Conservation (phyloP, 345 rosid genomes). For the Euphorbia tirucalli region DNA sequence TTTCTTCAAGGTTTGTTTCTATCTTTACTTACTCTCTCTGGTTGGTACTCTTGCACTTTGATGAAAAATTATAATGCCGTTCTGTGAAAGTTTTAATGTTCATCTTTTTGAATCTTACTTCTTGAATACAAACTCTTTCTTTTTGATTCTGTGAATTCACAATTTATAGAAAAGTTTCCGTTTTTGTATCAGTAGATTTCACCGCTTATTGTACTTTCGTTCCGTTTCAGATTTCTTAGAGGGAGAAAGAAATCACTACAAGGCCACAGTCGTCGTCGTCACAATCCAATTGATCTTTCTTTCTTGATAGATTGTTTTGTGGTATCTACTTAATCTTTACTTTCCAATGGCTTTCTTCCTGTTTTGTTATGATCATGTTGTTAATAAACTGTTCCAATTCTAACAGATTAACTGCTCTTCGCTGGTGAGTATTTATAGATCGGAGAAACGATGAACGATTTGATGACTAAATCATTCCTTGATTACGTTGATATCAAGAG, state of each 20-base stretch:
- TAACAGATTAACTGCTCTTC: background rate
- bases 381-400: background rate
- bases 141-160: background rate
- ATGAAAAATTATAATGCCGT: too few relatives aligned
- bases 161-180: background rate
- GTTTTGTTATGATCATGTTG: too few relatives aligned
- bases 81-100: background rate
- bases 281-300: background rate
- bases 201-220: background rate
- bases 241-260: background rate
- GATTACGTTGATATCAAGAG: conserved; percentile 31
- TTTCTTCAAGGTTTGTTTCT: background rate
- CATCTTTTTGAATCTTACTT: background rate
- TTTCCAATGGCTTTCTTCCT: conserved; percentile 8
- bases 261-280: background rate
- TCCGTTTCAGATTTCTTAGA: background rate
- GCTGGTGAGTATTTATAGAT: conserved; percentile 16
- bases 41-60: too few relatives aligned
- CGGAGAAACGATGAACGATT: conserved; percentile 25
- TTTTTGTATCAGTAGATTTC: background rate
- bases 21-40: background rate
- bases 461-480: conserved; percentile 25
- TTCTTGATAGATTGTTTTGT: background rate
- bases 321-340: background rate
- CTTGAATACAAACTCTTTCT: background rate